Evolutionary conservation across 352 stramenopile genomes (phyloP).

Genomic region (Albugo laibachii): DNA sequence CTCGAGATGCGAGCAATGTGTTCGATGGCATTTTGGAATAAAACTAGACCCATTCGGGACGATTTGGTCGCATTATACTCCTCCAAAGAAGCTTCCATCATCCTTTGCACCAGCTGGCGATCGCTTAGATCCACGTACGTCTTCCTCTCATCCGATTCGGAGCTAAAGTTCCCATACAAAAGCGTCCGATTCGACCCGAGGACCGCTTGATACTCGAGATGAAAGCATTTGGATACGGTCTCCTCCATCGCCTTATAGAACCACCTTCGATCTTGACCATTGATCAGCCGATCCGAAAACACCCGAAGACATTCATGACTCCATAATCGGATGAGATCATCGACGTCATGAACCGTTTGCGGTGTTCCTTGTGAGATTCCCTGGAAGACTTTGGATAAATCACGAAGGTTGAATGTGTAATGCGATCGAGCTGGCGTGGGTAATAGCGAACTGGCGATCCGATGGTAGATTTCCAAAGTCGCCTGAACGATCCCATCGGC

Average conservation of each 20-base stretch:
- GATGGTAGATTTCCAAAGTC: constrained; percentile 87
- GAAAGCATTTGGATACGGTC: constrained; percentile 62
- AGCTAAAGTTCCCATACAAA: constrained; percentile 83
- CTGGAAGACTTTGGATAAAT: constrained; percentile 87
- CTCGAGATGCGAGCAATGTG: constrained; percentile 85
- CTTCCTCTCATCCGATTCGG: constrained; percentile 36
- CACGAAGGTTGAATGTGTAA: constrained; percentile 89
- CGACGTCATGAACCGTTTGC: constrained; percentile 62
- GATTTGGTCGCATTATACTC: constrained; percentile 93
- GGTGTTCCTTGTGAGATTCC: constrained; percentile 70
- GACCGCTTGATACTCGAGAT: constrained; percentile 54
- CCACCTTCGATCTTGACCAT: constrained; percentile 75
- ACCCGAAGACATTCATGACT: constrained; percentile 83
- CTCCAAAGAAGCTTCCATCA: constrained; percentile 84
- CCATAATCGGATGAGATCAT: constrained; percentile 79
- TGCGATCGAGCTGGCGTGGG: constrained; percentile 87
- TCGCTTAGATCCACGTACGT: constrained; percentile 82
- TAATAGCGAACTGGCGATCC: constrained; percentile 73
- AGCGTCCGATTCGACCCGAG: constrained; percentile 38
- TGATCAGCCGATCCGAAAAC: constrained; percentile 82
- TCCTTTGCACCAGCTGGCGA: constrained; percentile 42
- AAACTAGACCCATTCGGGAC: constrained; percentile 85
- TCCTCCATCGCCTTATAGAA: constrained; percentile 50
- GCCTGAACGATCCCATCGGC: constrained; percentile 42
- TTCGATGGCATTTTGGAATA: constrained; percentile 91